Base-by-base conservation (phyloP, 202 grass and related monocot genomes). In the Zizania palustris region DNA sequence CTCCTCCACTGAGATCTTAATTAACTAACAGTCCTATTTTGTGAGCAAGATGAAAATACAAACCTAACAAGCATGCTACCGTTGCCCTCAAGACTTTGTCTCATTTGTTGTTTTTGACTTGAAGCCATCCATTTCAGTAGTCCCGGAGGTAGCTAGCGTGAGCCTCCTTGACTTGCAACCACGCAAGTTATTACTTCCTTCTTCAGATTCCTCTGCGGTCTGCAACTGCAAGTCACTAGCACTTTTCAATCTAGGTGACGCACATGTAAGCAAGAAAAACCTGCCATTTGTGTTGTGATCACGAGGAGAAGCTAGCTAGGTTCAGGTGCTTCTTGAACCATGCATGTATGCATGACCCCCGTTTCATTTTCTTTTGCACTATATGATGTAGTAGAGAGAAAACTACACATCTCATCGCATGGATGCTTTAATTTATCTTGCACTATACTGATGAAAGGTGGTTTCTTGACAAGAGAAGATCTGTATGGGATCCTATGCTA, bases 401-500 rank as follows among this genome's bases (percentile, higher is more conserved):
- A 54, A 43, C 34, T 78, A 37, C 82, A 28, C 2, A 28, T 28
- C 61, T 81, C 2, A 67, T 59, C 11, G 28, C 49, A 65, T 83
- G 70, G 54, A 38, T 62, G 18, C 60, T 54, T 75, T 66, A 21
- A 34, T 69, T 67, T 82, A 69, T 28, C 34, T 56, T 9, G 9
- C n/a, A 3, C 11, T 11, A 7, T 13, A 2, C 28, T 28, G 28
- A 28, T 28, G 28, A 28, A 28, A 28, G 28, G 28, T 28, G 28
- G 28, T 28, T 28, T 28, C 28, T 65, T 69, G 15, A 43, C 13
- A 63, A 22, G n/a, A 35, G 67, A 76, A 80, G 40, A 82, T 39
- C 56, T 82, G 63, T 7, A 89, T 81, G 82, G 67, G 82, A 16
- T 87, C 85, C 40, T 72, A 81, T 34, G 63, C 65, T 45, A 33